These are phyloP conservation scores for Acorus gramineus DNA, from an alignment of 106 monocot genomes.

Conservation along the genomic window DNA sequence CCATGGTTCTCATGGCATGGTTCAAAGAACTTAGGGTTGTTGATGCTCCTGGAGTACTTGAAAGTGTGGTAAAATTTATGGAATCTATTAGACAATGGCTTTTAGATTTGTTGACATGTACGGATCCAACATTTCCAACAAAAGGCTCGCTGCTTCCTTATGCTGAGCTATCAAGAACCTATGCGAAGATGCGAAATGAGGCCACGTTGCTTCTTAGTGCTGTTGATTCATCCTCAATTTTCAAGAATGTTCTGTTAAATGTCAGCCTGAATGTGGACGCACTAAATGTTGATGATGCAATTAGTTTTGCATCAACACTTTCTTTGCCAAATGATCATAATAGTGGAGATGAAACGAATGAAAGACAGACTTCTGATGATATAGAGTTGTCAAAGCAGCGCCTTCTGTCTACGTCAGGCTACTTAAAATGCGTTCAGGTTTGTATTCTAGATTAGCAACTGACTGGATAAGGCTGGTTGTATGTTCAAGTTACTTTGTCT, in stretches of 20 bases:
- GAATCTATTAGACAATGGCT: slow-evolving; percentile 50
- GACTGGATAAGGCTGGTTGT: neutral
- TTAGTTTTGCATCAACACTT: slow-evolving; percentile 51
- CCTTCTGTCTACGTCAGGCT: slow-evolving; percentile 71
- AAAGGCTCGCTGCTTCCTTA: slow-evolving; percentile 82
- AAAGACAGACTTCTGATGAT: slow-evolving; percentile 32
- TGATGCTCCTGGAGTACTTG: slow-evolving; percentile 12
- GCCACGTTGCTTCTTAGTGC: slow-evolving; percentile 35
- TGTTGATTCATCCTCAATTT: slow-evolving; percentile 30
- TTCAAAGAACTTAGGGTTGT: slow-evolving; percentile 58
- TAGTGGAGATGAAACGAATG: slow-evolving; percentile 12
- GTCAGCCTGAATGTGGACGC: slow-evolving; percentile 25
- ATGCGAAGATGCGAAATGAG: slow-evolving; percentile 84
- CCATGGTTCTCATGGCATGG: slow-evolving; percentile 83
- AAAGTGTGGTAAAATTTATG: slow-evolving; percentile 16
- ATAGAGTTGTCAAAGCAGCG: slow-evolving; percentile 64
- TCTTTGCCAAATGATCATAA: slow-evolving; percentile 22
- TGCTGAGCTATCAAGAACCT: slow-evolving; percentile 89
- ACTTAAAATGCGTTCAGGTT: slow-evolving; percentile 95
- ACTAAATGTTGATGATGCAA: slow-evolving; percentile 58
- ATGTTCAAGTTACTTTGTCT: neutral
- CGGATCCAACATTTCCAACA: slow-evolving; percentile 87
- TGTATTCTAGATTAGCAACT: neutral
- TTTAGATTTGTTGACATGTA: slow-evolving; percentile 64
- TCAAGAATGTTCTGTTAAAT: slow-evolving; percentile 24